Conservation (phyloP, 495 filamentous ascomycete genomes). For the Penicillium goetzii region DNA sequence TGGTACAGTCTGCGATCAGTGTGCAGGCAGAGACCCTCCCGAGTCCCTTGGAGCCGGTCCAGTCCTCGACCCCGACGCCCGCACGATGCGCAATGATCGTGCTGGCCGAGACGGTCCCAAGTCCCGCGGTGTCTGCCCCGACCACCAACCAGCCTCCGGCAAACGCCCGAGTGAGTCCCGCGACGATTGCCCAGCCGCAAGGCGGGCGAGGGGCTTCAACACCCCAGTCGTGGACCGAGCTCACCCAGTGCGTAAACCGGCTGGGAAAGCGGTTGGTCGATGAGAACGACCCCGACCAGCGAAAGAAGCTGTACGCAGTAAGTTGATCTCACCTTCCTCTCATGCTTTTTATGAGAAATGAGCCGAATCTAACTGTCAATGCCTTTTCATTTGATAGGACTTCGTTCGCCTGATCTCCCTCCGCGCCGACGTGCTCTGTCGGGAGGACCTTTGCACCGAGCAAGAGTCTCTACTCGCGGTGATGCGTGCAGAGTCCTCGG, state of each 20-base stretch:
- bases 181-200: background rate
- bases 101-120: background rate
- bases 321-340: background rate
- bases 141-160: background rate
- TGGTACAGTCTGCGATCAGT: background rate
- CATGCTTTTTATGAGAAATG: background rate
- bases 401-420: constrained; percentile 5
- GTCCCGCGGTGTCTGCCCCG: background rate
- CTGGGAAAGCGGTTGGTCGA: constrained; percentile 11
- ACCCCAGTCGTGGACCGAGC: background rate
- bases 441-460: background rate
- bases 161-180: background rate
- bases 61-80: background rate
- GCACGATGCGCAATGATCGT: background rate
- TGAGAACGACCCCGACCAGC: constrained; percentile 4
- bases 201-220: background rate
- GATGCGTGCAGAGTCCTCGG: constrained; percentile 7
- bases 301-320: constrained; percentile 16
- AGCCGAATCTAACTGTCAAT: background rate
- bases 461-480: background rate
- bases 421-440: background rate
- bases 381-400: constrained; percentile 8
- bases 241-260: constrained; percentile 5
- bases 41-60: background rate
- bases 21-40: constrained; percentile 1